phyloP scores from a whole-genome alignment of 2,329 filamentous ascomycete species.

The Tolypocladium nubicola region DNA sequence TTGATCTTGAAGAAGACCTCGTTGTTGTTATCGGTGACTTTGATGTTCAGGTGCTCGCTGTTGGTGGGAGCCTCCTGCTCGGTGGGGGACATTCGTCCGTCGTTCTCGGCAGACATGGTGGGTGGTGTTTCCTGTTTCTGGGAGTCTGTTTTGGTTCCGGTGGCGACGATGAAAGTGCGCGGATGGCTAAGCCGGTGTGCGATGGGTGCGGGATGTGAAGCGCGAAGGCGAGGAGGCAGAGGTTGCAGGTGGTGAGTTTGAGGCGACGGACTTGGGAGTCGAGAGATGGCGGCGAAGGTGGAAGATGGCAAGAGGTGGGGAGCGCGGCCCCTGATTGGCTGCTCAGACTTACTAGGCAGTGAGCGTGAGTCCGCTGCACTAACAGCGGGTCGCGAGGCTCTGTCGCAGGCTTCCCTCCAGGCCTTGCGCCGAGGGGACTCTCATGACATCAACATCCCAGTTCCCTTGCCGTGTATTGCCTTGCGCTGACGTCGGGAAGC shows the following conservation, averaged over 20 bases:
- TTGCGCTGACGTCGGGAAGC: neutral
- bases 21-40: constrained; percentile 98
- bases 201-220: neutral
- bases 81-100: constrained; percentile 38
- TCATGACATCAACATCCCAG: neutral
- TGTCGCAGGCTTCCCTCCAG: neutral
- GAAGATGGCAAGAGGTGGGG: constrained; percentile 12
- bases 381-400: neutral
- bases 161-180: neutral
- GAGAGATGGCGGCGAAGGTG: neutral
- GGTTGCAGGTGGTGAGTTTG: constrained; percentile 2
- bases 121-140: neutral
- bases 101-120: constrained; percentile 33
- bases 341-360: too few relatives aligned
- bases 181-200: neutral
- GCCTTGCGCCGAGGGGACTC: neutral
- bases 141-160: neutral
- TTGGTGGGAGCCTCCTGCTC: constrained; percentile 33
- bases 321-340: constrained; percentile 13
- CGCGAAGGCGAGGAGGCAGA: neutral
- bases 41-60: constrained; percentile 92
- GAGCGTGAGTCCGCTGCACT: neutral
- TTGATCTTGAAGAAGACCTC: constrained; percentile 99
- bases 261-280: constrained; percentile 1
- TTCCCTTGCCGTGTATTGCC: neutral